phyloP scores from a whole-genome alignment of 306 rosid genomes.

The Begonia loranthoides region DNA sequence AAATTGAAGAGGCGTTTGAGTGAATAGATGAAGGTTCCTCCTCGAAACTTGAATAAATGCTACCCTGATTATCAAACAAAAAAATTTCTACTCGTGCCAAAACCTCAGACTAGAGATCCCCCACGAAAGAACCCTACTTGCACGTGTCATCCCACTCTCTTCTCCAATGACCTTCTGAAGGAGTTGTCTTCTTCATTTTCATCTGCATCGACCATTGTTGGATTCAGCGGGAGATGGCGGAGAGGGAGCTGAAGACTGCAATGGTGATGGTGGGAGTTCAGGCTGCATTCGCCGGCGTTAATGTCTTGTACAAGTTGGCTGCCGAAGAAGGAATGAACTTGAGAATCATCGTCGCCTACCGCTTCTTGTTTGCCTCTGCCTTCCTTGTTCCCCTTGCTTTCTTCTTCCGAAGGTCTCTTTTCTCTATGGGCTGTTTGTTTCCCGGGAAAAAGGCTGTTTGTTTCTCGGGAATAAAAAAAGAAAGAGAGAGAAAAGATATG shows the following conservation, averaged over 20 bases:
- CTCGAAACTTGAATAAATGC: too few species aligned
- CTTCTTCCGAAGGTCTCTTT: slow-evolving; percentile 14
- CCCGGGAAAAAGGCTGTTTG: neutral
- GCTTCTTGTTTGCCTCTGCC: slow-evolving; percentile 29
- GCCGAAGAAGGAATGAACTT: slow-evolving; percentile 25
- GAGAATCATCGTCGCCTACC: slow-evolving; percentile 27
- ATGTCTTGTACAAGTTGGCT: slow-evolving; percentile 24
- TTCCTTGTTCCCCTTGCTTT: slow-evolving; percentile 27
- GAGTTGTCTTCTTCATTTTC: too few species aligned
- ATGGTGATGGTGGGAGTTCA: slow-evolving; percentile 28
- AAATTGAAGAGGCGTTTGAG: too few species aligned
- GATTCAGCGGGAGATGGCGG: too few species aligned
- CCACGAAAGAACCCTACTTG: too few species aligned
- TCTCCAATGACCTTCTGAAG: too few species aligned
- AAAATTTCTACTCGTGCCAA: too few species aligned
- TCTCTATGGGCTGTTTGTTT: neutral
- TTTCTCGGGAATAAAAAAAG: neutral
- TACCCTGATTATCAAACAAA: too few species aligned
- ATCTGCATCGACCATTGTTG: too few species aligned
- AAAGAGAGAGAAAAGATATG: neutral
- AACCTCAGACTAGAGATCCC: too few species aligned
- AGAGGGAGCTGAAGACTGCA: slow-evolving; percentile 20
- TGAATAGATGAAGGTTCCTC: too few species aligned
- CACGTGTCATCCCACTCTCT: too few species aligned
- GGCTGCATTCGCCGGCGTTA: slow-evolving; percentile 11